These are phyloP conservation scores for Galeopsis tetrahit DNA, from an alignment of 257 asterid species.

Conservation along the genomic window DNA sequence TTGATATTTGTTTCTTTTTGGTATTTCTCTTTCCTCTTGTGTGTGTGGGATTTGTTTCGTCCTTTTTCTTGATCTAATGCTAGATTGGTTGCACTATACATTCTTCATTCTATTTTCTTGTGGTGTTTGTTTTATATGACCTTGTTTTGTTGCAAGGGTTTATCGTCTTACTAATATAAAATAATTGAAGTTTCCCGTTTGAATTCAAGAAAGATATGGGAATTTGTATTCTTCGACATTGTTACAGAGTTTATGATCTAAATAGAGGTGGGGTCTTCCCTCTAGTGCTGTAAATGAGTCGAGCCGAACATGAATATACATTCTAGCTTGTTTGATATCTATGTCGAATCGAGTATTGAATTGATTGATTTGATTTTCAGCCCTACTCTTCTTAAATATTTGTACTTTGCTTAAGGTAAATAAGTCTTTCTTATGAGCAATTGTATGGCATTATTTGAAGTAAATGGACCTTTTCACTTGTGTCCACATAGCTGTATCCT, in stretches of 20 bases:
- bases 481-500: neutral
- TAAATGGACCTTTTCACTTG: neutral
- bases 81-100: neutral
- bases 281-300: neutral
- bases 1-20: conserved; percentile 1
- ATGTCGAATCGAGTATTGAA: too few relatives aligned
- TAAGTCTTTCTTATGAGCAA: neutral
- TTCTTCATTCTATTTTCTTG: neutral
- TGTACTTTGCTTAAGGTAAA: conserved; percentile 8
- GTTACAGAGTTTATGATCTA: neutral
- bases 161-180: neutral
- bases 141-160: neutral
- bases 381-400: neutral
- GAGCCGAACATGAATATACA: too few relatives aligned
- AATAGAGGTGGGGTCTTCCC: neutral
- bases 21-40: neutral
- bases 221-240: conserved; percentile 3
- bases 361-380: too few relatives aligned
- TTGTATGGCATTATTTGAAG: neutral
- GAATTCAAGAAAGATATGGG: conserved; percentile 17
- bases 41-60: neutral
- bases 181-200: neutral
- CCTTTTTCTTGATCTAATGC: conserved; percentile 26
- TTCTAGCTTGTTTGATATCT: too few relatives aligned
- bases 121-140: neutral